These are phyloP conservation scores for Pinus albicaulis DNA, from an alignment of 75 land plant genomes.

Conservation along the genomic window DNA sequence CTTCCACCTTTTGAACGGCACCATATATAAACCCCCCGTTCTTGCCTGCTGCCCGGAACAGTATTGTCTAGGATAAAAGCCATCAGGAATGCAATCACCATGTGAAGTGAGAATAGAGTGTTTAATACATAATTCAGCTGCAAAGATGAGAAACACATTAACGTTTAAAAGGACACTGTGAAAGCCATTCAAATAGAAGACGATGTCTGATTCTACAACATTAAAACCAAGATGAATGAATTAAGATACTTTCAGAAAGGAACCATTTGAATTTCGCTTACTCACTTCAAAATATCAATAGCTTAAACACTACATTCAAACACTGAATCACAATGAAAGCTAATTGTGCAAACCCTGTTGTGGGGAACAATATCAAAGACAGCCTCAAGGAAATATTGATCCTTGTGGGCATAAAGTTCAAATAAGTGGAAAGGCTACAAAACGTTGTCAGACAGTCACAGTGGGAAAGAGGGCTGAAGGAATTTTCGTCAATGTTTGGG, in stretches of 20 bases:
- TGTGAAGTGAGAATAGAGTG: constrained; percentile 65
- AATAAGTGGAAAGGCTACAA: not conserved
- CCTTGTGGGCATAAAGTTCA: not conserved
- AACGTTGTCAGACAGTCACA: not conserved
- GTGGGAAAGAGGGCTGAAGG: not conserved
- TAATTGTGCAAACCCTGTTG: not conserved
- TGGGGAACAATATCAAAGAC: not conserved
- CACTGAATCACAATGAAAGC: not conserved
- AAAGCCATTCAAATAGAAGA: not conserved
- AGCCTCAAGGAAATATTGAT: not conserved
- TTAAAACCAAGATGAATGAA: not conserved
- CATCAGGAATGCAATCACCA: constrained; percentile 82
- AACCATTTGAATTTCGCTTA: not conserved
- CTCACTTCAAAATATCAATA: not conserved
- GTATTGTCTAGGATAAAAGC: constrained; percentile 84
- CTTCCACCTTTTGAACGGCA: constrained; percentile 52
- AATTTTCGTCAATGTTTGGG: not conserved
- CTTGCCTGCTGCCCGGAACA: constrained; percentile 84
- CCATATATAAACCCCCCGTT: constrained; percentile 86
- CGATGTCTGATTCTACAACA: no score
- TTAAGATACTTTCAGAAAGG: not conserved
- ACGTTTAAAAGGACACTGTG: not conserved
- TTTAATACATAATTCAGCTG: constrained; percentile 81
- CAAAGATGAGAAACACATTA: constrained; percentile 3
- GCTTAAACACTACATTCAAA: not conserved